Evolutionary conservation across 176 grass and related monocot species (phyloP).

Genomic region (Oryza glumipatula): DNA sequence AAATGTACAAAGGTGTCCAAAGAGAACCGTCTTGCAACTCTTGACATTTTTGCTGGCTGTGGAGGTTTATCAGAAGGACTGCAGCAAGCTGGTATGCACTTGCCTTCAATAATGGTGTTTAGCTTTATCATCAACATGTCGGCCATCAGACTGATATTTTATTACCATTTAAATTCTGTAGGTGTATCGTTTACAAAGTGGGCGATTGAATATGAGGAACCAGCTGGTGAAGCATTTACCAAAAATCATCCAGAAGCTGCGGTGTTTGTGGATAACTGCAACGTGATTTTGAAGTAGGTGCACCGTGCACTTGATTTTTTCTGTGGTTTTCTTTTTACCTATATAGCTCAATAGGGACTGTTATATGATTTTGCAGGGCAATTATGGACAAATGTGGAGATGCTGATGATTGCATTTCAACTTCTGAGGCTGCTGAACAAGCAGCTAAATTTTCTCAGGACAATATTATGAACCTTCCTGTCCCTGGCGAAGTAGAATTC

Average conservation of each 20-base stretch:
- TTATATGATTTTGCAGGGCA: slow-evolving; percentile 55
- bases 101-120: slow-evolving; percentile 26
- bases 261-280: slow-evolving; percentile 97
- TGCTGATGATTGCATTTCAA: slow-evolving; percentile 90
- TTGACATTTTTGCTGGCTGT: slow-evolving; percentile 98
- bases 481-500: slow-evolving; percentile 97
- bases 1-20: slow-evolving; percentile 61
- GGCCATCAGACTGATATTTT: slow-evolving; percentile 18
- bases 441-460: slow-evolving; percentile 69
- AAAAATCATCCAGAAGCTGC: slow-evolving; percentile 90
- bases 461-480: slow-evolving; percentile 83
- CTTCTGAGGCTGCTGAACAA: slow-evolving; percentile 87
- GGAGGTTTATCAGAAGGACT: slow-evolving; percentile 97
- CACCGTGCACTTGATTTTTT: slow-evolving; percentile 39
- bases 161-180: slow-evolving; percentile 41
- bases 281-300: slow-evolving; percentile 91
- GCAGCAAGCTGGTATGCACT: slow-evolving; percentile 80
- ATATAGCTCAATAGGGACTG: slow-evolving; percentile 4
- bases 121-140: slow-evolving; percentile 17
- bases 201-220: slow-evolving; percentile 99
- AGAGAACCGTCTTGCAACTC: slow-evolving; percentile 76
- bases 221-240: slow-evolving; percentile 93
- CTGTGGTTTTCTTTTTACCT: neutral
- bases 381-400: slow-evolving; percentile 98
- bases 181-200: slow-evolving; percentile 92